Evolutionary conservation across 768 basidiomycete species (phyloP), one percentile per base, ranked within the genome.

Genomic region (Leccinellum albellum): DNA sequence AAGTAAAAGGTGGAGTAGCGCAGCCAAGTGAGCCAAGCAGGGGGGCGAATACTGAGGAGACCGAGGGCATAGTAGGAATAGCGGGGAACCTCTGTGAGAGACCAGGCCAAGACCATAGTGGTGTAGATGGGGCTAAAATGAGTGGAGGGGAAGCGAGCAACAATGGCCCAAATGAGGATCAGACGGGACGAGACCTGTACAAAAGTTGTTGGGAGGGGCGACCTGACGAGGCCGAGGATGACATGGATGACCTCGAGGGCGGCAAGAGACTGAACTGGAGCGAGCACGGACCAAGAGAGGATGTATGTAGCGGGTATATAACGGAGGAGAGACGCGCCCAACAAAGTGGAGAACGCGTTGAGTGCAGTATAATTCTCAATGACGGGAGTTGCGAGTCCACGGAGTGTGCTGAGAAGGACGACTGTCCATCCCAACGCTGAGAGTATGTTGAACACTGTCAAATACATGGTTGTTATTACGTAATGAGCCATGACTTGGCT

Each of bases 1-100:
- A 94, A 59, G 73, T 89, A 96, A 74, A 98, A 99, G 8, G 92
- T 83, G 20, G 94, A 90, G 79, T 98, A 99, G 54, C 96, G 92
- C 44, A 88, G 70, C 76, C 81, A 89, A 24, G 85, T 74, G 44
- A 91, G 80, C 76, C 80, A 87, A 6, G 81, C 63, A 13, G 91
- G 82, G 15, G 71, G 31, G 3, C 57, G 59, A 21, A 79, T 71
- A 6, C 83, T 82, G 42, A 90, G 59, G 5, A 96, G 79, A 44
- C 76, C 78, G 65, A 79, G 75, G 2, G 88, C 86, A 71, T 98
- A 99, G 78, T 88, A 96, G 9, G 83, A 69, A 74, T 98, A 98
- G 29, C 97, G 91, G 55, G 95, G 85, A 48, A 95, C 83, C 74
- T 99, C 97, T 15, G 94, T 91, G 51, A 86, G 59, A 0, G 91